Conservation (phyloP, 2,329 filamentous ascomycete genomes). For the Fusarium musae region DNA sequence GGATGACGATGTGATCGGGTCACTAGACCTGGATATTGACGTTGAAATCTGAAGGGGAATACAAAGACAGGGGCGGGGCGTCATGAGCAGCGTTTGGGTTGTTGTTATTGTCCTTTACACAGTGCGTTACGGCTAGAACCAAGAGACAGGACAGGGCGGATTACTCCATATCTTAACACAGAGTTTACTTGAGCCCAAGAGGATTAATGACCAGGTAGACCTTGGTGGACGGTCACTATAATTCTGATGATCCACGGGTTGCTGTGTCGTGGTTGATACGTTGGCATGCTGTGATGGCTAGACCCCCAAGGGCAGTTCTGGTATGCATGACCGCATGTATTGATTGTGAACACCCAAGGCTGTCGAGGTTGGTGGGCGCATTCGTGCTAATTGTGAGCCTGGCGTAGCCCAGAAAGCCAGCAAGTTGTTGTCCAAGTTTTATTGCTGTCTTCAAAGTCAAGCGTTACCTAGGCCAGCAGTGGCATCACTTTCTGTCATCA, state of each 20-base stretch:
- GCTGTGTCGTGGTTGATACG: neutral
- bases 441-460: neutral
- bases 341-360: neutral
- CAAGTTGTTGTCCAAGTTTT: neutral
- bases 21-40: slow-evolving; percentile 90
- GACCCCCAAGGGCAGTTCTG: neutral
- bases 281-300: neutral
- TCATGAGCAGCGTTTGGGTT: slow-evolving; percentile 15
- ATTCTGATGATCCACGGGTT: neutral
- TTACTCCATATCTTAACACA: slow-evolving; percentile 5
- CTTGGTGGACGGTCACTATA: slow-evolving; percentile 1
- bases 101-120: neutral
- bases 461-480: neutral
- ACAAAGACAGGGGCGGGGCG: neutral
- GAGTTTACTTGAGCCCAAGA: neutral
- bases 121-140: slow-evolving; percentile 13
- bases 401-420: neutral
- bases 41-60: slow-evolving; percentile 75
- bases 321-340: neutral
- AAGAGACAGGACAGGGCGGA: slow-evolving; percentile 5
- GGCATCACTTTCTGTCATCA: neutral
- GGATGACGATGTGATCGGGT: slow-evolving; percentile 93
- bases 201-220: slow-evolving; percentile 12
- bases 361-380: neutral
- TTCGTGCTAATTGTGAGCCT: neutral